phyloP scores from a whole-genome alignment of 768 basidiomycete species.

The Russula virescens region DNA sequence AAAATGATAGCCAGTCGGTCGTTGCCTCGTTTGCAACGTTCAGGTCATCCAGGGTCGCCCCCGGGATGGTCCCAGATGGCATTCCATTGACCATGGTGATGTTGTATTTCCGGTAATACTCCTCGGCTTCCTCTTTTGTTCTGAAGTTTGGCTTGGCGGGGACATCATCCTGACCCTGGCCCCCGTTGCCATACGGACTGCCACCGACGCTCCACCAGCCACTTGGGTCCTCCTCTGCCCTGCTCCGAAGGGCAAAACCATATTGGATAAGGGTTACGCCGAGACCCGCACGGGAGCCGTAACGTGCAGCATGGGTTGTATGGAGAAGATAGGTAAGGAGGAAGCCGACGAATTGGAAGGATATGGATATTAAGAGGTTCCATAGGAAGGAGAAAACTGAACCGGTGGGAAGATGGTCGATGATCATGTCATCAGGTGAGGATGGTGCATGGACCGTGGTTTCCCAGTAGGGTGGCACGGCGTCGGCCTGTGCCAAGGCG shows the following conservation, averaged over 20 bases:
- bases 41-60: constrained; percentile 17
- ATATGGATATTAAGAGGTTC: constrained; percentile 89
- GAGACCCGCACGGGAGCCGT: constrained; percentile 89
- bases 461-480: constrained; percentile 98
- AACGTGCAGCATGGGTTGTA: constrained; percentile 87
- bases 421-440: constrained; percentile 69
- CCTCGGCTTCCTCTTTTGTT: constrained; percentile 23
- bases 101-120: constrained; percentile 24
- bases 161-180: not conserved
- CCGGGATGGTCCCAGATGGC: constrained; percentile 16
- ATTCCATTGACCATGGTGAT: constrained; percentile 24
- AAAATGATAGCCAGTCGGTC: constrained; percentile 92
- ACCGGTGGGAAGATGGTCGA: constrained; percentile 83
- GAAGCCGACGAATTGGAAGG: constrained; percentile 97
- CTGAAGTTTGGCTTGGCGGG: constrained; percentile 6
- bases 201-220: constrained; percentile 17
- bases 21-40: constrained; percentile 46
- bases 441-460: constrained; percentile 92
- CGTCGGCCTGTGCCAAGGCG: constrained; percentile 84
- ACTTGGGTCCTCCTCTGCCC: constrained; percentile 39
- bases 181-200: constrained; percentile 1
- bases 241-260: constrained; percentile 69
- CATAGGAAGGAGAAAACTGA: constrained; percentile 83
- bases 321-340: constrained; percentile 90
- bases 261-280: constrained; percentile 97